phyloP scores from a whole-genome alignment of 331 rosid species.

The Saraca asoca region DNA sequence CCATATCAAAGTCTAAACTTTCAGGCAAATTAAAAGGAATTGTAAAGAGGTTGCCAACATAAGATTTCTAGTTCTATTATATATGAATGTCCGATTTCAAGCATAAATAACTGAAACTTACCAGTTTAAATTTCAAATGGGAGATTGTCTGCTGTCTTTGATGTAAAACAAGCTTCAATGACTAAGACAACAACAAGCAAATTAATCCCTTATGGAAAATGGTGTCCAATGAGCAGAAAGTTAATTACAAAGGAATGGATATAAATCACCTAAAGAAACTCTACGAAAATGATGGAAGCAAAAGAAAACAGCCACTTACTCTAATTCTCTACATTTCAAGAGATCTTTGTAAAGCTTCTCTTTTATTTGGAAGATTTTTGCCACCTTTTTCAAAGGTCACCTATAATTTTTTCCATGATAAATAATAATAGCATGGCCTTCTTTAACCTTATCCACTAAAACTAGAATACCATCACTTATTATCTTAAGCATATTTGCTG shows the following conservation, averaged over 20 bases:
- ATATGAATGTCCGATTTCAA: too few relatives aligned
- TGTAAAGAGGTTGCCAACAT: too few relatives aligned
- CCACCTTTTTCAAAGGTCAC: conserved; percentile 36
- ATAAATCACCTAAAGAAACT: too few relatives aligned
- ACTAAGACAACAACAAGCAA: conserved; percentile 49
- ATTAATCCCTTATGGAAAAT: background rate
- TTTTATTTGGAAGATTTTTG: conserved; percentile 47
- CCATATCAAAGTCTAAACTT: too few relatives aligned
- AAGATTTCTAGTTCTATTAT: too few relatives aligned
- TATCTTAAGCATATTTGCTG: conserved; percentile 51
- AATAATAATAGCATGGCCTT: conserved; percentile 51
- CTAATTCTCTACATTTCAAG: conserved; percentile 61
- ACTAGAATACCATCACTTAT: conserved; percentile 58
- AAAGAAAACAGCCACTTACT: conserved; percentile 36
- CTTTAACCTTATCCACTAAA: conserved; percentile 53
- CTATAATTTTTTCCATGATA: conserved; percentile 58
- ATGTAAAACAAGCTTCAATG: conserved; percentile 67
- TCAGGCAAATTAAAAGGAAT: too few relatives aligned
- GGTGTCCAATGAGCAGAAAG: too few relatives aligned
- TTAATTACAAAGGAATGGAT: too few relatives aligned
- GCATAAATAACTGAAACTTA: too few relatives aligned
- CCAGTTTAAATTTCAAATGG: conserved; percentile 53
- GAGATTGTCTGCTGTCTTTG: conserved; percentile 55
- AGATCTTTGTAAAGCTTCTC: conserved; percentile 52
- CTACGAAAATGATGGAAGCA: too few relatives aligned